Percentiles rank a stretch among this genome's conserved stretches.
phyloP scores from a whole-genome alignment of 2,329 filamentous ascomycete genomes.

The Cytospora schulzeri region DNA sequence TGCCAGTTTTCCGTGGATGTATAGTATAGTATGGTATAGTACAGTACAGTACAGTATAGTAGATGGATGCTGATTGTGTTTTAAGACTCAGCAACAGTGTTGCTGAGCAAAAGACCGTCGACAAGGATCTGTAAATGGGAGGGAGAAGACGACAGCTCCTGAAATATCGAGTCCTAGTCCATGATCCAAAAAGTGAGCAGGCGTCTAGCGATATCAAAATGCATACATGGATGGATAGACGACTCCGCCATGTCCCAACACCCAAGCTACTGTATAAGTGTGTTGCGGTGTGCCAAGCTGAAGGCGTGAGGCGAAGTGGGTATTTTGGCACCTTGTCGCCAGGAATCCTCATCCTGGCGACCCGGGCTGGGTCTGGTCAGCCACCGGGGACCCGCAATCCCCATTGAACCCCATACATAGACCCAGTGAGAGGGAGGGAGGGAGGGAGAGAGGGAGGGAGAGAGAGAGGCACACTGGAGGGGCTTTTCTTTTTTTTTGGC shows the following conservation, averaged over 20 bases:
- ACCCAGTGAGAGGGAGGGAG: no score
- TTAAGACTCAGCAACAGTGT: background rate
- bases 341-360: background rate
- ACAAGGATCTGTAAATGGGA: background rate
- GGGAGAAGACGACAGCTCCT: background rate
- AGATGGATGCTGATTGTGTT: background rate
- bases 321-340: background rate
- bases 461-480: background rate
- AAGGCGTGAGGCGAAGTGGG: background rate
- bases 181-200: background rate
- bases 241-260: background rate
- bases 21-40: no score
- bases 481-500: no score
- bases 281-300: background rate
- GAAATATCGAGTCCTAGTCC: background rate
- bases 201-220: background rate
- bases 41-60: no score
- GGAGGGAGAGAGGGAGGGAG: no score
- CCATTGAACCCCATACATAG: no score
- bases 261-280: background rate
- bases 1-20: background rate
- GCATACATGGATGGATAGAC: background rate
- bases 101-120: no score
- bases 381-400: background rate
- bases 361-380: constrained; percentile 4